Evolutionary conservation across 768 basidiomycete genomes (phyloP).

Genomic region (Russula sp.): DNA sequence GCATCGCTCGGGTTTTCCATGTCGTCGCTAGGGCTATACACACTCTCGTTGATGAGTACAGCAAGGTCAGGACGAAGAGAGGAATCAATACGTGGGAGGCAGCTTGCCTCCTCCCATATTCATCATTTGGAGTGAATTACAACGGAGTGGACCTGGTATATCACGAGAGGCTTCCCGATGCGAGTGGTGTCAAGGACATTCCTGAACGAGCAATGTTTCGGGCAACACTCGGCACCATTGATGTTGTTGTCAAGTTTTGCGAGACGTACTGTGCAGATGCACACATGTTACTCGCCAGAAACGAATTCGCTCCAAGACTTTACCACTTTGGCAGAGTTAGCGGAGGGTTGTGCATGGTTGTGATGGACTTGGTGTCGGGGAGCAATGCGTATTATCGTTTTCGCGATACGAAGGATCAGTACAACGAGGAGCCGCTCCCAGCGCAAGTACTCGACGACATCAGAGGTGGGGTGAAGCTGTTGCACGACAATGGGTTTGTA

Average conservation of each 20-base stretch:
- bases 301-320: not conserved
- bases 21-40: no score
- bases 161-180: not conserved
- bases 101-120: not conserved
- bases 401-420: not conserved
- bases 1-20: not conserved
- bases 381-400: not conserved
- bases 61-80: not conserved
- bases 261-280: not conserved
- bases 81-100: not conserved
- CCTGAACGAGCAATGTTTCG: not conserved
- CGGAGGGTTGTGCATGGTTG: not conserved
- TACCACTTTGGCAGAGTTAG: not conserved
- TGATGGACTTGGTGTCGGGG: not conserved
- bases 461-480: not conserved
- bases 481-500: not conserved
- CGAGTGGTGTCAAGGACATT: not conserved
- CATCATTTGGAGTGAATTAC: not conserved
- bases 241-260: not conserved
- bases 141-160: not conserved
- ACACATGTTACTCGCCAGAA: not conserved
- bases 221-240: not conserved
- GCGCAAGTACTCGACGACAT: not conserved
- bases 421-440: not conserved
- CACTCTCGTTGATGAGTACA: not conserved